Base-by-base conservation (phyloP, 2,329 filamentous ascomycete genomes). In the Metarhizium sp. region DNA sequence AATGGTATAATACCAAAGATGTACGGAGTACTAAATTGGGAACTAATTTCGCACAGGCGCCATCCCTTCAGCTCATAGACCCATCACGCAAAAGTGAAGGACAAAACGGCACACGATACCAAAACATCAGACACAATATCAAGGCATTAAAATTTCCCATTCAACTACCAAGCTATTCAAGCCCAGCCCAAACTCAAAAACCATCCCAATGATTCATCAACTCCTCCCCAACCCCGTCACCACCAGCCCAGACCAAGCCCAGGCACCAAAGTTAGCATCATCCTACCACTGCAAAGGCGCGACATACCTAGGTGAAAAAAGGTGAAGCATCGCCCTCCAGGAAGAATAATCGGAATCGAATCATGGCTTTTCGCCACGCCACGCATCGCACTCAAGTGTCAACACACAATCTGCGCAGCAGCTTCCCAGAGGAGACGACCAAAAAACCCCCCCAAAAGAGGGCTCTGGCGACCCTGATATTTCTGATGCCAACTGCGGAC, bases 341-440 rank as follows among this genome's bases (percentile, higher is more conserved):
- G 57, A 60, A 62, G 60, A 62, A 57, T 62, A 62, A 62, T 62
- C 60, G 60, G 60, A 62, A 62, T 62, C 60, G 60, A 62, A 62
- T 61, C 55, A 60, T 60, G 59, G 58, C 58, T 53, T 20, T 30
- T 25, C 18, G 58, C 60, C 56, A 61, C 58, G 60, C 60, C 60
- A 58, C 60, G 59, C 60, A 62, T 62, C 60, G 60, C 60, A 62
- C 60, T 62, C 56, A 62, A 62, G 60, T 62, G 60, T 60, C 50
- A 54, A 53, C 36, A 60, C 60, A 62, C 60, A 62, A 62, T 61
- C 60, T 61, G 52, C 60, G 60, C 60, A 62, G 59, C 53, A 57
- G 57, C 60, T 62, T 62, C 59, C 60, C 60, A 60, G 20, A 61
- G 59, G 58, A 34, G 18, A 48, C 25, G 4, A 48, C 11, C 45